Conservation (phyloP, 2,329 filamentous ascomycete species). For the Lasiodiplodia theobromae region DNA sequence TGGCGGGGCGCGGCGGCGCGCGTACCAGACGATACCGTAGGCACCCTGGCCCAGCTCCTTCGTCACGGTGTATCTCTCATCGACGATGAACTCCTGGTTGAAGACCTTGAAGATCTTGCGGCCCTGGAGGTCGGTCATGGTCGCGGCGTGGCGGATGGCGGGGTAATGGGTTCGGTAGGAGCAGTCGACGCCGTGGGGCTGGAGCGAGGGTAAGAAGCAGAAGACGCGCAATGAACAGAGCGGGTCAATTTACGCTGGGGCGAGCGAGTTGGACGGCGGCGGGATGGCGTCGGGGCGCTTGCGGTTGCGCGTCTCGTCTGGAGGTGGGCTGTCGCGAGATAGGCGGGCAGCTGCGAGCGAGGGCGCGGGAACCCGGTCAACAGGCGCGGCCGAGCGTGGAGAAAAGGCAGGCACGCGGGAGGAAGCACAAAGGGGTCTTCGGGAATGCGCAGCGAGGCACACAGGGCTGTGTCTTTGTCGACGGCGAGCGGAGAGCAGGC, state of each 20-base stretch:
- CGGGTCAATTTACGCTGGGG: slow-evolving; percentile 8
- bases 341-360: slow-evolving; percentile 20
- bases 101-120: slow-evolving; percentile 99
- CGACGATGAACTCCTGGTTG: slow-evolving; percentile 98
- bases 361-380: slow-evolving; percentile 19
- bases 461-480: slow-evolving; percentile 13
- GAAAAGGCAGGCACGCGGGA: slow-evolving; percentile 2
- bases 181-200: neutral
- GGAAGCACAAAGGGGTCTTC: slow-evolving; percentile 10
- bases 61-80: slow-evolving; percentile 97
- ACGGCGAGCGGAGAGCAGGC: slow-evolving; percentile 1
- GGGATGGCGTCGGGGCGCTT: slow-evolving; percentile 7
- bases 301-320: slow-evolving; percentile 23
- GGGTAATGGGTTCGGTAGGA: slow-evolving; percentile 9
- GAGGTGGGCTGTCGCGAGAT: slow-evolving; percentile 18
- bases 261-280: neutral
- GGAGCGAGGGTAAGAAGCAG: slow-evolving; percentile 10
- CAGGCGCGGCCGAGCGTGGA: neutral
- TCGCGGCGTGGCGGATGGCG: slow-evolving; percentile 31
- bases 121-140: slow-evolving; percentile 68
- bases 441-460: slow-evolving; percentile 10
- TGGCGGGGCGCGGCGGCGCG: slow-evolving; percentile 32
- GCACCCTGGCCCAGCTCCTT: slow-evolving; percentile 98
- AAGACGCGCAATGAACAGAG: neutral
- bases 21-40: slow-evolving; percentile 97